A percentile compares a stretch with the other conserved stretches of the same genome.
Evolutionary conservation across 768 basidiomycete species (phyloP).

Genomic region (Lactarius akahatsu): DNA sequence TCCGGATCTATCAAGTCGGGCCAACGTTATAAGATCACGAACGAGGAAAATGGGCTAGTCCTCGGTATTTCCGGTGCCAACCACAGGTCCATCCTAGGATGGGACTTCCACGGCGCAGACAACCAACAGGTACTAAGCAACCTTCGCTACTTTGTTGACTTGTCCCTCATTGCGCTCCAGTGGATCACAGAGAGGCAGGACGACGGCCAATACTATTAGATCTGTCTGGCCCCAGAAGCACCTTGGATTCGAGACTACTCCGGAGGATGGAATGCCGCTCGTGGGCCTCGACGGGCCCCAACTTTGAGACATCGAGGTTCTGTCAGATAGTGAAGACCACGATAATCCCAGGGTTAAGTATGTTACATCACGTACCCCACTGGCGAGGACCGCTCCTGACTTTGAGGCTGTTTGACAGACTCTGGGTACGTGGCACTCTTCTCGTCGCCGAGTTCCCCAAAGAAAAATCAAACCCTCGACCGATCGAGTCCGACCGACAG

Average conservation of each 20-base stretch:
- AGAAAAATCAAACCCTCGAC: not conserved
- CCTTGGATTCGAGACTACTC: not conserved
- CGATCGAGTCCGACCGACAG: too few relatives aligned
- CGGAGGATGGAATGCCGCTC: not conserved
- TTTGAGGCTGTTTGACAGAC: not conserved
- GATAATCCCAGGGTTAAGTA: not conserved
- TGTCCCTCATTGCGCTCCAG: not conserved
- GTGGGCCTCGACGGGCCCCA: not conserved
- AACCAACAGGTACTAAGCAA: not conserved
- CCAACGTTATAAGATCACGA: not conserved
- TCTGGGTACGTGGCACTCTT: not conserved
- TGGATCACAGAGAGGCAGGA: not conserved
- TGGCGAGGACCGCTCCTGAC: not conserved
- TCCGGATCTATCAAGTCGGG: not conserved
- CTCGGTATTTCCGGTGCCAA: not conserved
- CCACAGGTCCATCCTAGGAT: not conserved
- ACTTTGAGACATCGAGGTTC: not conserved
- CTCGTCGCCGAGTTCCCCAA: not conserved
- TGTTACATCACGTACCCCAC: not conserved
- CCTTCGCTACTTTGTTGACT: not conserved
- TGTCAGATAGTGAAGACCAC: not conserved
- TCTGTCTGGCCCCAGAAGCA: not conserved
- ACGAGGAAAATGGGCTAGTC: not conserved
- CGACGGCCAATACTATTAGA: not conserved
- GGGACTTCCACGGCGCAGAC: not conserved